These are phyloP conservation scores for Talaromyces sp. DNA, from an alignment of 2,329 filamentous ascomycete species.

Conservation along the genomic window DNA sequence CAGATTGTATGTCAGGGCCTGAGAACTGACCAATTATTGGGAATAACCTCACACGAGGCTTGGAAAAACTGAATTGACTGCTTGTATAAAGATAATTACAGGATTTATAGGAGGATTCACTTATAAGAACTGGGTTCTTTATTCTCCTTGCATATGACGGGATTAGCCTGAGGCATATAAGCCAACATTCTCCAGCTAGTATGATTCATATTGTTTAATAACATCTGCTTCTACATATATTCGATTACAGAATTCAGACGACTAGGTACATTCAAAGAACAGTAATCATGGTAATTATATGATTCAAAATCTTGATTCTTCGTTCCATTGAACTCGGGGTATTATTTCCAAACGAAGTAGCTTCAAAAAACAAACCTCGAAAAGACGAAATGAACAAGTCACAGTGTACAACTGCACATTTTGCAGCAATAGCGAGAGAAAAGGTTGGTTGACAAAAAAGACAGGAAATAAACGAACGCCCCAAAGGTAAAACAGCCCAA, in stretches of 20 bases:
- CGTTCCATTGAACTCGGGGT: neutral
- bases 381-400: neutral
- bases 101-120: no score
- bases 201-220: no score
- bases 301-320: neutral
- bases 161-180: no score
- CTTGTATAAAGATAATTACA: no score
- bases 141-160: no score
- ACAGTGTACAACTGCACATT: neutral
- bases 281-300: neutral
- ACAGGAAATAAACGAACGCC: neutral
- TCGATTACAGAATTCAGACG: neutral
- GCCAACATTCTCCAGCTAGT: no score
- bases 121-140: no score
- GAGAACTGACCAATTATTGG: no score
- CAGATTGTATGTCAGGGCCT: no score
- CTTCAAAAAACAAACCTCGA: neutral
- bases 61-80: no score
- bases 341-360: neutral
- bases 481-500: neutral
- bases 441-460: neutral
- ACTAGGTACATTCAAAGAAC: neutral
- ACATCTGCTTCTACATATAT: neutral
- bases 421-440: neutral
- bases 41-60: no score